Base-by-base conservation (phyloP, 2,329 filamentous ascomycete species). In the Phyllosticta paracitricarpa region DNA sequence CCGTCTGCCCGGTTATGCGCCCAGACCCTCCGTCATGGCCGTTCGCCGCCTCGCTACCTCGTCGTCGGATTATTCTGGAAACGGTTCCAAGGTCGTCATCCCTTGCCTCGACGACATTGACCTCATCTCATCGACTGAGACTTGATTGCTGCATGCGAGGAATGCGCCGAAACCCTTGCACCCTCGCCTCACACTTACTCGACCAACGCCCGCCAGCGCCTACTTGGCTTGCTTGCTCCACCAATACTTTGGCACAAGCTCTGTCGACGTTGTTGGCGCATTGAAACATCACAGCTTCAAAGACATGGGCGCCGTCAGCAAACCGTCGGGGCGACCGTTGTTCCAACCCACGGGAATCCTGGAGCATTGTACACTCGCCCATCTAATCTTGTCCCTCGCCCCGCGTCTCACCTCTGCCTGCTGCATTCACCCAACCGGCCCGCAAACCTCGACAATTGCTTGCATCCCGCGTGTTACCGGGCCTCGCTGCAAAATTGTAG, bases 301-400 rank as follows among this genome's bases (percentile, higher is more conserved):
- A 14, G 12, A 48, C 17, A 48, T 7, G 51, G 22, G 25, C 54
- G 59, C 54, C 59, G 57, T 57, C 54, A 54, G 28, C 48, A 54
- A 14, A 48, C 56, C 57, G 59, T 61, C 54, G 59, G 59, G 59
- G 48, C 59, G 54, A 51, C 59, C 59, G 59, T 61, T 61, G 59
- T 57, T 61, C 59, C 59, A 61, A 61, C 19, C 54, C 55, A 57
- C 59, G 54, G 59, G 59, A 61, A 53, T 53, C 22, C 19, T 48
- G 40, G 14, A 48, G 40, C 58, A 56, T 30, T 30, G 58, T 48
- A 22, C 33, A 57, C 30, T n/a, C 33, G 51, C 30, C 56, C 48
- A 22, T 61, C 26, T 52, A 54, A 61, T 51, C 58, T 56, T 51
- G 58, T 56, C 54, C 53, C 54, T 51, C 54, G 51, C 58, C 19